Evolutionary conservation across 495 filamentous ascomycete species (phyloP).

Genomic region (Elaphomyces granulatus): DNA sequence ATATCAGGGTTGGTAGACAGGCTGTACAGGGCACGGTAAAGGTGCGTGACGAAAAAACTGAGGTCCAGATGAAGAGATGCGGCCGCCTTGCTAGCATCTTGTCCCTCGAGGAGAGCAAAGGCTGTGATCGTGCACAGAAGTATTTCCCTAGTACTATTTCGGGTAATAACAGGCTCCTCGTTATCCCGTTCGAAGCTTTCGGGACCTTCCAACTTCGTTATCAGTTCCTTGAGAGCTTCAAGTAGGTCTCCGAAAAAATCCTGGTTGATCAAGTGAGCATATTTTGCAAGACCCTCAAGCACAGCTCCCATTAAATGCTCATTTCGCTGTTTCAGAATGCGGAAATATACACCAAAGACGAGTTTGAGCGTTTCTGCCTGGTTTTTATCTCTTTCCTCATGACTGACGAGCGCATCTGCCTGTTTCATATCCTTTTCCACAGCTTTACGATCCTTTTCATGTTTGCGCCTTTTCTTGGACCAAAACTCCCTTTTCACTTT

Average conservation of each 20-base stretch:
- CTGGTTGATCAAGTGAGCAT: constrained; percentile 92
- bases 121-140: constrained; percentile 94
- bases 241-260: constrained; percentile 96
- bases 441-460: constrained; percentile 66
- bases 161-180: constrained; percentile 20
- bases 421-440: constrained; percentile 88
- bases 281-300: constrained; percentile 78
- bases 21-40: constrained; percentile 68
- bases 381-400: constrained; percentile 83
- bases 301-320: constrained; percentile 84
- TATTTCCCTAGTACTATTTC: constrained; percentile 66
- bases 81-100: constrained; percentile 57
- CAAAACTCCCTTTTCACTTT: constrained; percentile 64
- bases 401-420: constrained; percentile 77
- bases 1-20: constrained; percentile 71
- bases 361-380: constrained; percentile 91
- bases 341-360: constrained; percentile 89
- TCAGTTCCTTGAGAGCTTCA: constrained; percentile 84
- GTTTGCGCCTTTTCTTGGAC: constrained; percentile 59
- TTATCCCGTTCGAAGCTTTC: constrained; percentile 31
- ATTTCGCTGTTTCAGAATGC: constrained; percentile 67
- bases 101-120: constrained; percentile 81
- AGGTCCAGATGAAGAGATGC: constrained; percentile 67
- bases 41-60: constrained; percentile 84
- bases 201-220: constrained; percentile 47